Base-by-base conservation (phyloP, 2,329 filamentous ascomycete species). In the Sclerotinia glacialis region DNA sequence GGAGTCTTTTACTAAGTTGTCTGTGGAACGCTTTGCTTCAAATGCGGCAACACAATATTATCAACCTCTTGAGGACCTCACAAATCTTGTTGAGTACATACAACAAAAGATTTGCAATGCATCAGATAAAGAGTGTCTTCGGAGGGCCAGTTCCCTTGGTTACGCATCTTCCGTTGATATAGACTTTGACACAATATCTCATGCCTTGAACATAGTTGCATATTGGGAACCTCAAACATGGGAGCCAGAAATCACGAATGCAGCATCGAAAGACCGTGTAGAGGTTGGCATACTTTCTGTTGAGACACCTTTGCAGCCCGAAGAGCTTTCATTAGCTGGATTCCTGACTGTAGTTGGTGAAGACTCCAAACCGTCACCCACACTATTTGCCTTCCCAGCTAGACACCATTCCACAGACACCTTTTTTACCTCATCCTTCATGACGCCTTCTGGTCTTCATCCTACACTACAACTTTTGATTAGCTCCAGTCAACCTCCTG, bases 341-440 rank as follows among this genome's bases (percentile, higher is more conserved):
- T 84, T 93, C 65, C 80, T 97, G 62, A 89, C 88, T 0, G 90
- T 96, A 3, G 79, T 97, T 0, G 91, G 92, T 28, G 85, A 93
- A 73, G 86, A 93, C 73, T 82, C 83, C 49, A 86, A 87, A 70
- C 86, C 91, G 14, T 90, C 89, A 49, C 84, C 90, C 2, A 90
- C 91, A 0, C 81, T 94, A 55, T 97, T 98, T 80, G 87, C 90
- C 53, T 95, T 96, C 71, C 88, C 91, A 2, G 87, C 92, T 3
- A 87, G 93, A 0, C 93, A 97, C 77, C 86, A 90, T 71, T 80
- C 84, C 16, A 73, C 78, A 1, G 77, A 81, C 0, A 77, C 80
- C 16, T 83, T 79, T 62, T 96, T 92, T 77, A 82, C 80, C 0
- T 82, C 87, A 26, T 78, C 78, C 0, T 93, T 96, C 74, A 76